These are phyloP conservation scores for Backusella sp. DNA, from an alignment of 192 early-diverging fungal genomes.

Conservation along the genomic window DNA sequence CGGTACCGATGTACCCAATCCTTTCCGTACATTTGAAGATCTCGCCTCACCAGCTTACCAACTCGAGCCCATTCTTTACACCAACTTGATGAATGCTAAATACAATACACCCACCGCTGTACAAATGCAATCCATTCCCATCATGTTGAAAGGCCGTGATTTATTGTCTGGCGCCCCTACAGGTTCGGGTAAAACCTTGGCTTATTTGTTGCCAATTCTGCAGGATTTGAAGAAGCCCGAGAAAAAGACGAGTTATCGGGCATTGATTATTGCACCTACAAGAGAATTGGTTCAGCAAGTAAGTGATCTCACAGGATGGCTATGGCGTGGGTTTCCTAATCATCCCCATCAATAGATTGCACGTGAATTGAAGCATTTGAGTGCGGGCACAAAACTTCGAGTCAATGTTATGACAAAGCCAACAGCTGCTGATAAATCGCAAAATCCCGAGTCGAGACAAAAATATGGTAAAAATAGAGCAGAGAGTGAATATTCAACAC, in stretches of 20 bases:
- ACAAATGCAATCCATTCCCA: constrained; percentile 46
- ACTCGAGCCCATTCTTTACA: constrained; percentile 67
- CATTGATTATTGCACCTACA: constrained; percentile 91
- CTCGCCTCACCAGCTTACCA: constrained; percentile 65
- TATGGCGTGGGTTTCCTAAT: background rate
- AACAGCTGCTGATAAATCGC: constrained; percentile 64
- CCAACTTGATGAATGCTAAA: constrained; percentile 66
- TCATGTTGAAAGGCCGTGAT: constrained; percentile 89
- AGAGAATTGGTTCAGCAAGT: constrained; percentile 88
- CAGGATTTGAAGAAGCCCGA: constrained; percentile 78
- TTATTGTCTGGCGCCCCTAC: constrained; percentile 96
- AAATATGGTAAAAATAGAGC: constrained; percentile 52
- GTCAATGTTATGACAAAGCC: constrained; percentile 83
- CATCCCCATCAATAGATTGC: constrained; percentile 64
- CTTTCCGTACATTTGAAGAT: constrained; percentile 78
- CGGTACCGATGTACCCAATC: constrained; percentile 84
- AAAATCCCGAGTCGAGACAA: constrained; percentile 60
- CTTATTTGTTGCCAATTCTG: constrained; percentile 89
- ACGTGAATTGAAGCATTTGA: constrained; percentile 75
- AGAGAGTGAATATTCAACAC: background rate
- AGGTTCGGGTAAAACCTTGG: constrained; percentile 97
- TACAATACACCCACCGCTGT: constrained; percentile 58
- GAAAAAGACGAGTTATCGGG: constrained; percentile 77
- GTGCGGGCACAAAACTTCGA: constrained; percentile 75
- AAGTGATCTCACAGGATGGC: background rate